A percentile compares a stretch with the other conserved stretches of the same genome.
phyloP scores from a whole-genome alignment of 148 eudicot species.

The Chenopodium berlandieri region DNA sequence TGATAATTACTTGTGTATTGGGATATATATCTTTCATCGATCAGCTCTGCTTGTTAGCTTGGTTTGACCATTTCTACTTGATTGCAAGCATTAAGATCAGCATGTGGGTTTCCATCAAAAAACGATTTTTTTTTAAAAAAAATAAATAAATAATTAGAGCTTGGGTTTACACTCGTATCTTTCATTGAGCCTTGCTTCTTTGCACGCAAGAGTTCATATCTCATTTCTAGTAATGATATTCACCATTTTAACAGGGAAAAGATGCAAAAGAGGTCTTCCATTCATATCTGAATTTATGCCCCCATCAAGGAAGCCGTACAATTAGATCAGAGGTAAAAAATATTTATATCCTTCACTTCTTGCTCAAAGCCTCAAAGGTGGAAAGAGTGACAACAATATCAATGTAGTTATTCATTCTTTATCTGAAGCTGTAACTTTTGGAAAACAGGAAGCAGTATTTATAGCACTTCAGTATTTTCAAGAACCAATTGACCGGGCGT shows the following conservation, averaged over 20 bases:
- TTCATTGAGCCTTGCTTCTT: neutral
- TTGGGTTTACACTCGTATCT: too few species aligned
- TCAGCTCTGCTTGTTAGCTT: neutral
- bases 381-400: neutral
- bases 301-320: slow-evolving; percentile 95
- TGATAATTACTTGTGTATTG: neutral
- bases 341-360: neutral
- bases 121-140: too few species aligned
- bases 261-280: slow-evolving; percentile 56
- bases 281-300: slow-evolving; percentile 76
- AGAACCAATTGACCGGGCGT: slow-evolving; percentile 73
- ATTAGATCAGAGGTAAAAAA: slow-evolving; percentile 84
- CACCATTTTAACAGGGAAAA: slow-evolving; percentile 58
- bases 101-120: neutral
- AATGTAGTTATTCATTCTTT: neutral
- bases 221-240: neutral
- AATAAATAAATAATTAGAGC: too few species aligned
- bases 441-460: slow-evolving; percentile 82
- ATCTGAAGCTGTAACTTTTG: neutral
- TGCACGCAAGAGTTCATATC: neutral
- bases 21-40: neutral
- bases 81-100: slow-evolving; percentile 4
- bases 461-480: slow-evolving; percentile 93
- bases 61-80: neutral
- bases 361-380: neutral